These are phyloP conservation scores for Bruguiera hainesii DNA, from an alignment of 441 rosid species.

Conservation along the genomic window DNA sequence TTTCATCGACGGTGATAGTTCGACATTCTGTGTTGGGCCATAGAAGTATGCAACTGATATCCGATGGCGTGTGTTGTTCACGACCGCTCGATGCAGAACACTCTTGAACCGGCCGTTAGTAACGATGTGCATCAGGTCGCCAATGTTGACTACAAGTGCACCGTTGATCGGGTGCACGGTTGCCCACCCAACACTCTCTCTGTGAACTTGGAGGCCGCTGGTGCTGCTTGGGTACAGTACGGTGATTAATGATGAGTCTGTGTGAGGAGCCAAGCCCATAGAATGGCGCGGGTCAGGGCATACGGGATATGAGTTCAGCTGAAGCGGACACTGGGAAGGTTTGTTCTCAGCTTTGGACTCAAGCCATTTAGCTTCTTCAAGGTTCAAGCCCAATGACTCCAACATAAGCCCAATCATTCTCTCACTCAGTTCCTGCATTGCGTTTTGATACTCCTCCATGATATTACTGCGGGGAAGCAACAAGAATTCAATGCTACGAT, in stretches of 20 bases:
- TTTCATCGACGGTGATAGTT: slow-evolving; percentile 41
- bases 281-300: slow-evolving; percentile 59
- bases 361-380: slow-evolving; percentile 52
- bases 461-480: slow-evolving; percentile 37
- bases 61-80: slow-evolving; percentile 42
- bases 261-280: slow-evolving; percentile 67
- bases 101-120: slow-evolving; percentile 49
- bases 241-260: slow-evolving; percentile 51
- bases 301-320: slow-evolving; percentile 58
- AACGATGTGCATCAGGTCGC: slow-evolving; percentile 58
- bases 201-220: slow-evolving; percentile 44
- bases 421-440: slow-evolving; percentile 48
- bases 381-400: slow-evolving; percentile 56
- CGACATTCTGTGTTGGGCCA: slow-evolving; percentile 46
- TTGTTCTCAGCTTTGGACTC: slow-evolving; percentile 32
- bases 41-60: slow-evolving; percentile 49
- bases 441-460: slow-evolving; percentile 48
- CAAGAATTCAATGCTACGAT: not conserved
- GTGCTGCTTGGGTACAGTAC: slow-evolving; percentile 42
- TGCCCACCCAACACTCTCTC: slow-evolving; percentile 45
- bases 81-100: slow-evolving; percentile 50
- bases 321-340: slow-evolving; percentile 33
- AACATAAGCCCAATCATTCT: slow-evolving; percentile 55
- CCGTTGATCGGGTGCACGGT: slow-evolving; percentile 40
- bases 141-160: slow-evolving; percentile 50